Evolutionary conservation across 805 yeast species (phyloP), one percentile per base, ranked within the genome.

Genomic region (Candida alai): DNA sequence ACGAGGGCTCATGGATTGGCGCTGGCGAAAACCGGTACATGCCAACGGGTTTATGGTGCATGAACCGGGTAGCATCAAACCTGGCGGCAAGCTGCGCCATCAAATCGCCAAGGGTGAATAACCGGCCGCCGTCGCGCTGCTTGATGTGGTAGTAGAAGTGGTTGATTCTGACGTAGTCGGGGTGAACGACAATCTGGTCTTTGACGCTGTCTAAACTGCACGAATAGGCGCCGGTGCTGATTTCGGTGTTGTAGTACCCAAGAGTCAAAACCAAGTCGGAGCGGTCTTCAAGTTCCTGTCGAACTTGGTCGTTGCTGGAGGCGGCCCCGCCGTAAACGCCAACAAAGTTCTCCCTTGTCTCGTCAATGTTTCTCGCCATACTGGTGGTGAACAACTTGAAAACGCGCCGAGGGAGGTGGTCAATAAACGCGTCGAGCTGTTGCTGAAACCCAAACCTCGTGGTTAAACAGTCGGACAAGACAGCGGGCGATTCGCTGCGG

Each of bases 351-450:
- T 71, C 63, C 40, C 70, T 63, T n/a, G 76, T 58, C 60, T 88
- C 97, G 58, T 88, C 80, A 25, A 88, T 58, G 6, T 85, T 79
- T 55, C 87, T 82, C 11, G 88, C 94, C 52, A 63, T 54, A 74
- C 75, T 55, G 58, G 84, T 45, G 68, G 75, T 54, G 76, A 80
- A 50, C 74, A 70, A 33, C 62, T 61, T 69, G 24, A 68, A 58
- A 26, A 54, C 58, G 24, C 49, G 41, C 6, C 45, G 37, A 2
- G 41, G 84, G 60, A 36, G 49, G 49, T 24, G 64, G 52, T 12
- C 73, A 11, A 78, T 73, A 26, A 89, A 62, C 16, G 65, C 47
- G 40, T 73, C 68, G 34, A 82, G 61, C 16, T 59, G 44, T 2
- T 53, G 45, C 13, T 69, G 69, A 19, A 67, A 62, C 11, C 71